Conservation (phyloP, 75 land plant genomes). For the Sequoia sempervirens region DNA sequence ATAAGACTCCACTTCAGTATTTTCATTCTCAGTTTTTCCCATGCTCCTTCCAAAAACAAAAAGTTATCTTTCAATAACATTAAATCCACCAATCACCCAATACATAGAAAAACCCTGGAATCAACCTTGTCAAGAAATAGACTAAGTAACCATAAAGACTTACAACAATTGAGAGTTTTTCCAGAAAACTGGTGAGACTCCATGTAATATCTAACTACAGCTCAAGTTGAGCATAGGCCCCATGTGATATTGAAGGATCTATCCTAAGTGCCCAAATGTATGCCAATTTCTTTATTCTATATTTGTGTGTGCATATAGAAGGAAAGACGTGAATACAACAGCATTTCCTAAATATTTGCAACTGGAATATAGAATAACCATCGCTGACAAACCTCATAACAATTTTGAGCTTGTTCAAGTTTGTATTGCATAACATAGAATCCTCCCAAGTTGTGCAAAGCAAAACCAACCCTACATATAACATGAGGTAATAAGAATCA, state of each 20-base stretch:
- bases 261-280: not conserved
- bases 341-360: not conserved
- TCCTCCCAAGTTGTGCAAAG: conserved; percentile 87
- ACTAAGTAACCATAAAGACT: not conserved
- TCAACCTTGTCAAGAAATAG: not conserved
- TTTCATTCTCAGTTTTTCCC: not conserved
- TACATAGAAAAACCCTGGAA: not conserved
- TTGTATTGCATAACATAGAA: conserved; percentile 74
- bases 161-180: not conserved
- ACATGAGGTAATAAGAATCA: not conserved
- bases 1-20: not conserved
- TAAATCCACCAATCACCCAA: not conserved
- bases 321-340: not conserved
- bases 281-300: not conserved
- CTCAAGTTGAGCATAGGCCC: not conserved
- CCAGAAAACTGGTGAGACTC: not conserved
- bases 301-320: not conserved
- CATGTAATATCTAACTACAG: not conserved
- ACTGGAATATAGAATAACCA: not conserved
- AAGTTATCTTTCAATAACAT: not conserved
- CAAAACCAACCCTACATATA: conserved; percentile 72
- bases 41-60: not conserved
- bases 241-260: not conserved
- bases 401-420: conserved; percentile 65
- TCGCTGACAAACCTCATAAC: conserved; percentile 67